Evolutionary conservation across 176 grass and related monocot species (phyloP).

Genomic region (Triticum aestivum): DNA sequence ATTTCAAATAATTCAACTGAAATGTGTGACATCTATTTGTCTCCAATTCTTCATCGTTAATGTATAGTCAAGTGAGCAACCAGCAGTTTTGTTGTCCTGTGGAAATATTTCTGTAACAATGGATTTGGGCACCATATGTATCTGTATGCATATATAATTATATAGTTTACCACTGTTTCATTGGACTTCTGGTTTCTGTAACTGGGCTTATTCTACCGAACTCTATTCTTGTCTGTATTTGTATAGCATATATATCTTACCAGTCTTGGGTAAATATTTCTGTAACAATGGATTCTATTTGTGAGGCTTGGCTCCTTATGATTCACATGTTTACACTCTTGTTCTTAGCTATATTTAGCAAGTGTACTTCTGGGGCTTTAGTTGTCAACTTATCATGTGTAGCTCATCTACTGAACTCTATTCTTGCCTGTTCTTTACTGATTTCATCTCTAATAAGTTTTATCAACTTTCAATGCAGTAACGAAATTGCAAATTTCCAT

Average conservation of each 20-base stretch:
- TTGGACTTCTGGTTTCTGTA: neutral
- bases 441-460: conserved; percentile 18
- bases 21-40: neutral
- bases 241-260: no score
- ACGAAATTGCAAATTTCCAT: conserved; percentile 94
- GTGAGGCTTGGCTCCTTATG: neutral
- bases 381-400: neutral
- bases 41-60: neutral
- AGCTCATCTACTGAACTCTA: neutral
- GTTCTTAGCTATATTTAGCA: conserved; percentile 13
- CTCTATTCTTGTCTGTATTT: no score
- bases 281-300: neutral
- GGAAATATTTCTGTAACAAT: conserved; percentile 23
- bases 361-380: conserved; percentile 3
- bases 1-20: neutral
- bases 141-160: neutral
- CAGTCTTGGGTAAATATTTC: no score
- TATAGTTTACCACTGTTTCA: neutral
- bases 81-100: conserved; percentile 4
- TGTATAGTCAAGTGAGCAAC: neutral
- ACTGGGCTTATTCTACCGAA: neutral
- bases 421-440: conserved; percentile 14
- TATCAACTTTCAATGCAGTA: conserved; percentile 49
- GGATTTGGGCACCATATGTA: neutral
- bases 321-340: neutral